Evolutionary conservation across 2,329 filamentous ascomycete species (phyloP), one percentile per base, ranked within the genome.

Genomic region (Esteya vermicola): DNA sequence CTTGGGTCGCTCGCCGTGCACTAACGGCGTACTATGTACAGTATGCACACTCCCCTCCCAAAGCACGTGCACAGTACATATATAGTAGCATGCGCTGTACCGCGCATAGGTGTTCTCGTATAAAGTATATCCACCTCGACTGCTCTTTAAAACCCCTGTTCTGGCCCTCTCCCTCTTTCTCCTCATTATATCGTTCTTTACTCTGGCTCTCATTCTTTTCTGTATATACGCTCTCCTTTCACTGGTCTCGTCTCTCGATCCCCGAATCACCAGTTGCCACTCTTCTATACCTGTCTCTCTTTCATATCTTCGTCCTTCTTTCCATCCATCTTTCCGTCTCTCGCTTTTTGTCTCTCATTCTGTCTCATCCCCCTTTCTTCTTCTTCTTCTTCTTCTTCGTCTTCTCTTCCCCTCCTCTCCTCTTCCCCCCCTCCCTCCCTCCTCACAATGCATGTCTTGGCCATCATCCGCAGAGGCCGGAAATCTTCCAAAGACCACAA

Each of bases 401-500:
- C 18, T 5, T n/a, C 6, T 30, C 18, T 14, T 10, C 7, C 35
- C 21, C 26, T n/a, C 8, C 9, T 16, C 14, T 16, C n/a, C 31
- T 20, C 34, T 26, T 4, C 21, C 9, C 20, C 28, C 10, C 22
- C 14, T 9, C 25, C 21, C 35, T 16, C 16, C 4, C 8, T 22
- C 19, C 12, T 22, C 32, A 39, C 38, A 43, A 77, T 78, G 74
- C 69, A 72, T 33, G 63, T 78, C 45, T 71, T 78, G 50, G 67
- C 64, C 6, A 60, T 65, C 41, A 62, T 77, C 51, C 67, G 59
- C 50, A 61, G 58, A 46, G 65, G 66, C 47, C 65, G 67, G 43
- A 64, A 71, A 50, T 66, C 70, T 39, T 68, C 70, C 46, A 73
- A 75, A 53, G 65, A 74, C 37, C 61, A 67, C n/a, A n/a, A 67